These are phyloP conservation scores for Colletotrichum magnum DNA, from an alignment of 2,329 filamentous ascomycete species.

Conservation along the genomic window DNA sequence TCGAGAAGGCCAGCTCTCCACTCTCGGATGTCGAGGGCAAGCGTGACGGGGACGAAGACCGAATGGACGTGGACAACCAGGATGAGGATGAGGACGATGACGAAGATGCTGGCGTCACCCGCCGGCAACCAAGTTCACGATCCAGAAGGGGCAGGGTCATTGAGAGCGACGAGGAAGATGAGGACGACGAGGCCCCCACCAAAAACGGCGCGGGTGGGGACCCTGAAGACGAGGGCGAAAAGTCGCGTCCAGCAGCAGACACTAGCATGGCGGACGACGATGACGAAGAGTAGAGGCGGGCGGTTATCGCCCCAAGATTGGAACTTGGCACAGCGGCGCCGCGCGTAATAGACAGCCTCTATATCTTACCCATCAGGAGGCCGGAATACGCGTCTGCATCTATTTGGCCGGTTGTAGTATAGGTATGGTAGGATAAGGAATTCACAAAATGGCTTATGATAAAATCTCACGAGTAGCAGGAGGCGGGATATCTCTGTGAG, in stretches of 20 bases:
- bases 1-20: slow-evolving; percentile 54
- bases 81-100: slow-evolving; percentile 60
- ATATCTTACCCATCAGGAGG: slow-evolving; percentile 11
- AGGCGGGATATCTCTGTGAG: background rate
- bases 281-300: slow-evolving; percentile 47
- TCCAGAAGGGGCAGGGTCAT: slow-evolving; percentile 66
- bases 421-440: slow-evolving; percentile 32
- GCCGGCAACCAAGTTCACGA: slow-evolving; percentile 61
- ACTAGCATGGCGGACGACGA: slow-evolving; percentile 58
- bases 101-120: slow-evolving; percentile 66
- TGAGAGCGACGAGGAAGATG: slow-evolving; percentile 69
- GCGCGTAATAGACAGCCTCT: slow-evolving; percentile 5
- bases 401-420: slow-evolving; percentile 34
- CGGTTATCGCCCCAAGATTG: background rate
- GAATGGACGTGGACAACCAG: slow-evolving; percentile 67
- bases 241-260: slow-evolving; percentile 48
- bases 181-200: slow-evolving; percentile 49
- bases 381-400: slow-evolving; percentile 25
- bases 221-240: slow-evolving; percentile 44
- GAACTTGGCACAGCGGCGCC: slow-evolving; percentile 7
- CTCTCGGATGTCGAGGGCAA: slow-evolving; percentile 51
- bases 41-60: slow-evolving; percentile 52
- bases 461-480: background rate
- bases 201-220: slow-evolving; percentile 39
- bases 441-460: slow-evolving; percentile 32